Conservation (phyloP, 2,329 filamentous ascomycete species). For the Colletotrichum sp. region DNA sequence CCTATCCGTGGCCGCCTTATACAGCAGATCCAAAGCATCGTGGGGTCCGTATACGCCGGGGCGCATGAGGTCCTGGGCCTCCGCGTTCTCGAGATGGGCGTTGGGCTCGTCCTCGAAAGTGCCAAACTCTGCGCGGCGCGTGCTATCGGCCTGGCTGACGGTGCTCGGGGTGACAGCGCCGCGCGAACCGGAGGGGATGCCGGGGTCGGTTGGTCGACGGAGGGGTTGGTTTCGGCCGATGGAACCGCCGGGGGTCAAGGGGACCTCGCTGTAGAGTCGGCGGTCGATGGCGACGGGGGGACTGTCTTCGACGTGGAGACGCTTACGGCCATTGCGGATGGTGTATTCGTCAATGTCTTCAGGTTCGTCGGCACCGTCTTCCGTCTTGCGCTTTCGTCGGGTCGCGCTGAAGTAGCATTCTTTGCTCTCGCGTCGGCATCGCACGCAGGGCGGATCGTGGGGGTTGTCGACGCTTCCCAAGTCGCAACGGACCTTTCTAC, state of each 20-base stretch:
- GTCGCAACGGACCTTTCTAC: conserved; percentile 67
- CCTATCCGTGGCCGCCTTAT: conserved; percentile 80
- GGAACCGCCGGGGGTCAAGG: conserved; percentile 70
- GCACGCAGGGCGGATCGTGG: conserved; percentile 89
- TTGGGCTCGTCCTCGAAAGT: conserved; percentile 59
- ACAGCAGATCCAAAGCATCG: conserved; percentile 89
- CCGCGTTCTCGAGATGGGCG: conserved; percentile 67
- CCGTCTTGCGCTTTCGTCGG: conserved; percentile 85
- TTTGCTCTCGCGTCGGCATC: conserved; percentile 93
- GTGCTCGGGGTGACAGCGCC: conserved; percentile 38
- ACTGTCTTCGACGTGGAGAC: conserved; percentile 55
- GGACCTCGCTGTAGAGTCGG: conserved; percentile 56
- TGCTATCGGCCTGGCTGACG: conserved; percentile 29
- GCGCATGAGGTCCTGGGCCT: conserved; percentile 69
- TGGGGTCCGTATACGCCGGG: conserved; percentile 86
- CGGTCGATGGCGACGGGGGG: conserved; percentile 49
- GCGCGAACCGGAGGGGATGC: conserved; percentile 6
- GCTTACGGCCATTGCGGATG: conserved; percentile 75
- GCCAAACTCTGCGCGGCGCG: conserved; percentile 36
- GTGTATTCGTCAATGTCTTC: conserved; percentile 68
- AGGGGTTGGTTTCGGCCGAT: conserved; percentile 71
- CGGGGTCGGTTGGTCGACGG: conserved; percentile 59
- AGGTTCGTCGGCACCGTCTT: conserved; percentile 55
- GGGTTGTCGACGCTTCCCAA: conserved; percentile 87
- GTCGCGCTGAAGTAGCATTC: conserved; percentile 97